Evolutionary conservation across 2,329 filamentous ascomycete species (phyloP), one percentile per base, ranked within the genome.

Genomic region (Sporothrix pseudoabietina): DNA sequence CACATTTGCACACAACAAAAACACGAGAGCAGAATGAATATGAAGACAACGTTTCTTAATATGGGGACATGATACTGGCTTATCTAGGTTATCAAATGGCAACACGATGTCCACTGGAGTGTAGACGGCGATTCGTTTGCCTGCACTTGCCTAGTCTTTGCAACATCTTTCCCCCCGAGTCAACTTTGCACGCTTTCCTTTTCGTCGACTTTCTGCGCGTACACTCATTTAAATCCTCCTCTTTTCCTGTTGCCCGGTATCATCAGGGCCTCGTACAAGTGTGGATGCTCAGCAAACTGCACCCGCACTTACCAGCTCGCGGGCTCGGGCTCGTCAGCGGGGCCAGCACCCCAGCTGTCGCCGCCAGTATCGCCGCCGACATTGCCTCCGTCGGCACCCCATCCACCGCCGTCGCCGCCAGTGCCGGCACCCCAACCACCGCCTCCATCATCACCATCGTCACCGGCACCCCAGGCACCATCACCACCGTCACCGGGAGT

Each of bases 391-490:
- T 70, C 54, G 16, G 22, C 49, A n/a, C n/a, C 57, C 26, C 35
- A 26, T 19, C 32, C 49, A 30, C 26, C 47, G 7, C 22, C 55
- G 16, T n/a, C 66, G 12, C 10, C 44, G 49, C 44, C 30, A 8
- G 10, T 32, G 39, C 39, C 39, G n/a, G 41, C 66, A 16, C 74
- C 75, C 73, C 75, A 75, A 8, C 49, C 69, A 30, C 73, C 72
- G 3, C 52, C 71, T 16, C n/a, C 71, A 32, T 6, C 68, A 66
- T 16, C 57, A 39, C 66, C 71, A 8, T 39, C 74, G n/a, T 32
- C 61, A 22, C 65, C 75, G 26, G 81, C 81, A 22, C 80, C 78
- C 69, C 73, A 78, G 19, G 52, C 76, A 32, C 74, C 76, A 61
- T 65, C 75, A 6, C 73, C 77, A 44, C 74, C 79, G 8, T 66